These are phyloP conservation scores for Geum urbanum DNA, from an alignment of 306 rosid genomes.

Conservation along the genomic window DNA sequence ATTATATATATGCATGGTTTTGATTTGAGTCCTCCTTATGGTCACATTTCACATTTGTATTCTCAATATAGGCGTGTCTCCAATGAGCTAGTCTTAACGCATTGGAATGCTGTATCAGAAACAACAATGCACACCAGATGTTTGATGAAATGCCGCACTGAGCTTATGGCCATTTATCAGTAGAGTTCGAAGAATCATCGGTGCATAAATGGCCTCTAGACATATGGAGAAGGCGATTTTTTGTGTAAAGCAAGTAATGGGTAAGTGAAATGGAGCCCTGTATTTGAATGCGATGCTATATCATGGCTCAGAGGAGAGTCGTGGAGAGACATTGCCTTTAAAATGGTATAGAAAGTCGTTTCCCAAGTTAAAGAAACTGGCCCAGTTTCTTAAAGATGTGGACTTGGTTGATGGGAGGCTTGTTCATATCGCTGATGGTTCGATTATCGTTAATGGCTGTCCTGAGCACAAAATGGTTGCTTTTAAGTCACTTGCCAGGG, in stretches of 20 bases:
- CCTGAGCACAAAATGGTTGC: slow-evolving; percentile 44
- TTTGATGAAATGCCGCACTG: slow-evolving; percentile 28
- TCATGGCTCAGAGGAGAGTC: slow-evolving; percentile 46
- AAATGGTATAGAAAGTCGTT: slow-evolving; percentile 50
- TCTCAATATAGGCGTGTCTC: background rate
- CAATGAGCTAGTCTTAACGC: background rate
- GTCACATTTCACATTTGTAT: background rate
- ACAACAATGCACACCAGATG: slow-evolving; percentile 15
- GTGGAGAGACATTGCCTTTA: slow-evolving; percentile 27
- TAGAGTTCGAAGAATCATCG: background rate
- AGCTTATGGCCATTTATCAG: slow-evolving; percentile 11
- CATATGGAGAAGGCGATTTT: slow-evolving; percentile 16
- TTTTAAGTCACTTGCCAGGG: slow-evolving; percentile 63
- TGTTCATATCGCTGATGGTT: slow-evolving; percentile 43
- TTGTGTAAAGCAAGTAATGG: slow-evolving; percentile 25
- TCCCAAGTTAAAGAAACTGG: slow-evolving; percentile 39
- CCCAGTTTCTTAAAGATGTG: slow-evolving; percentile 45
- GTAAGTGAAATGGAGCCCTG: slow-evolving; percentile 29
- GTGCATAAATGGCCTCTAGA: slow-evolving; percentile 34
- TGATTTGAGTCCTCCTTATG: background rate
- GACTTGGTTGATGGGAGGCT: slow-evolving; percentile 62
- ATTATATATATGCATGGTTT: background rate
- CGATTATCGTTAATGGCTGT: slow-evolving; percentile 42
- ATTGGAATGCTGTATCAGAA: background rate
- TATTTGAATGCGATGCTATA: slow-evolving; percentile 35